Evolutionary conservation across 495 filamentous ascomycete species (phyloP).

Genomic region (Bryoglossum gracile): DNA sequence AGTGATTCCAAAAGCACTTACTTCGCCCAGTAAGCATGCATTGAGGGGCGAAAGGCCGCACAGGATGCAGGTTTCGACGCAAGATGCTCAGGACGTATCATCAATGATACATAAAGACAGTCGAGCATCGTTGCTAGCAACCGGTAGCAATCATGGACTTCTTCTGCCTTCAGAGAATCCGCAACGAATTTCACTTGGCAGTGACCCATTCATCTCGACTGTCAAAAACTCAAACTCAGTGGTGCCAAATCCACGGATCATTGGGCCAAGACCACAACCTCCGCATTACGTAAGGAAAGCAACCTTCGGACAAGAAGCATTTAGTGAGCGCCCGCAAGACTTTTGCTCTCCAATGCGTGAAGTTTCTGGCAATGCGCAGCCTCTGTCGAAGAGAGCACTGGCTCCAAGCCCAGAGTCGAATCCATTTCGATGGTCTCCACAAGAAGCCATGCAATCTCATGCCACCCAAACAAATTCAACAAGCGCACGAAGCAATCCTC

Average conservation of each 20-base stretch:
- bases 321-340: not conserved
- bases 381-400: not conserved
- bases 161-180: not conserved
- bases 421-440: conserved; percentile 19
- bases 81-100: not conserved
- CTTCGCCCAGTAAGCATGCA: conserved; percentile 13
- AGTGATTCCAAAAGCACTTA: conserved; percentile 5
- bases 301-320: conserved; percentile 6
- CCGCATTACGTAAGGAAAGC: conserved; percentile 10
- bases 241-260: conserved; percentile 1
- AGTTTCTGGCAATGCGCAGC: conserved; percentile 4
- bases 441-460: conserved; percentile 11
- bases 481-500: not conserved
- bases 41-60: not conserved
- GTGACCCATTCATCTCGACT: conserved; percentile 5
- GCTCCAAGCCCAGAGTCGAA: not conserved
- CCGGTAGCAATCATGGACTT: not conserved
- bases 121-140: not conserved
- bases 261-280: conserved; percentile 3
- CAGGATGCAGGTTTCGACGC: not conserved
- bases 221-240: conserved; percentile 5
- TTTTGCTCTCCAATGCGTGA: conserved; percentile 6
- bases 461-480: conserved; percentile 1
- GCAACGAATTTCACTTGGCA: conserved; percentile 7
- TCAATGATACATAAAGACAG: conserved; percentile 7